phyloP scores from a whole-genome alignment of 2,329 filamentous ascomycete species.

The Penicillium sclerotigenum region DNA sequence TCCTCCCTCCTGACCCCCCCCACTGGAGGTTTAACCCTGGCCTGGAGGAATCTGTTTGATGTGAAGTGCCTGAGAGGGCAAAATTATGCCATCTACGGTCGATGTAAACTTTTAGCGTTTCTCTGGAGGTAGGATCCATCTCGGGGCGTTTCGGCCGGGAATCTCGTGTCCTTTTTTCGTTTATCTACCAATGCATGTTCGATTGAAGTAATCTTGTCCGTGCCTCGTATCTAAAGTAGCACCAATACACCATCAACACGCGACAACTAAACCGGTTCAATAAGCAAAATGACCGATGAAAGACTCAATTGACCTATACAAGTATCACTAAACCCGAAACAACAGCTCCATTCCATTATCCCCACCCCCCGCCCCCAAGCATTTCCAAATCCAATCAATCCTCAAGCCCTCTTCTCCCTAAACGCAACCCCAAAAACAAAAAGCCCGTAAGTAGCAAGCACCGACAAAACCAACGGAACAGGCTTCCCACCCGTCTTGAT shows the following conservation, averaged over 20 bases:
- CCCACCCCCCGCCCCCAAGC: no score
- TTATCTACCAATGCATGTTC: background rate
- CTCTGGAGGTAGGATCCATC: conserved; percentile 16
- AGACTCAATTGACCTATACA: background rate
- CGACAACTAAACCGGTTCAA: background rate
- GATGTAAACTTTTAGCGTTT: conserved; percentile 21
- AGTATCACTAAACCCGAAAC: background rate
- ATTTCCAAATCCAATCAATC: no score
- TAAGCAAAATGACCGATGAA: no score
- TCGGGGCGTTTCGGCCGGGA: background rate
- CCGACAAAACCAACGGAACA: conserved; percentile 73
- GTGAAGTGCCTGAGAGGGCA: conserved; percentile 1
- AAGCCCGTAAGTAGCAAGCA: conserved; percentile 75
- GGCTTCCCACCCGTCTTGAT: conserved; percentile 75
- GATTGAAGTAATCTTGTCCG: background rate
- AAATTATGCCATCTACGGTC: conserved; percentile 10
- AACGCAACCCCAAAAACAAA: conserved; percentile 74
- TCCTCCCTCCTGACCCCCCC: background rate
- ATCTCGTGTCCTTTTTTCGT: background rate
- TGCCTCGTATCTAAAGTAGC: background rate
- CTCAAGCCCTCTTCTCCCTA: conserved; percentile 32
- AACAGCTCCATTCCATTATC: background rate
- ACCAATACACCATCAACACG: background rate
- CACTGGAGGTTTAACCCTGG: conserved; percentile 6
- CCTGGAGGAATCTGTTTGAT: background rate